Base-by-base conservation (phyloP, 371 early-diverging fungal genomes). In the Circinella minor region DNA sequence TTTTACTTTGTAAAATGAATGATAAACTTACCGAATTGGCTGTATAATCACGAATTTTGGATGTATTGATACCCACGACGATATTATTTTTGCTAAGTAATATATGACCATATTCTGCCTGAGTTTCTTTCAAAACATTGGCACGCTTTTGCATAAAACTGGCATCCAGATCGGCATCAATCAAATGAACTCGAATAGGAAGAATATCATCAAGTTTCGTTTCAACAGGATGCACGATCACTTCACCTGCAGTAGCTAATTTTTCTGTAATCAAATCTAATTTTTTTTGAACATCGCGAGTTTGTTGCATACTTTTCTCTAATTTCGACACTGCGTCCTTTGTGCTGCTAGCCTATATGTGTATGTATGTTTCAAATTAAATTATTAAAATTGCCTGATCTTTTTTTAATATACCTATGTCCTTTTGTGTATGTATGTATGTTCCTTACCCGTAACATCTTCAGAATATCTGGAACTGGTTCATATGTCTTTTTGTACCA, bases 101-200 rank as follows among this genome's bases (percentile, higher is more conserved):
- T 14, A 89, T 64, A 81, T 89, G 89, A 10, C 78, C 79, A 39
- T 74, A 68, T 0, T 75, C 72, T 0, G 83, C 69, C 4, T 81
- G 79, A 8, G 67, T 84, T 54, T 82, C 77, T 60, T 81, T 81
- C 15, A 89, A 59, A 3, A 81, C 74, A 61, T 84, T 87, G 18
- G 87, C 89, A 46, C 85, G 74, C 51, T 85, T 86, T 43, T 84
- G 81, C 76, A 83, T 83, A 70, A 80, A 89, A 3, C 68, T 69
- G 14, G 77, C 75, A 66, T 85, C 86, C 38, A 89, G 70, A 51
- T 85, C 83, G 3, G 77, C 47, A 47, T 88, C 88, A 37, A 89
- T 72, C 27, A 84, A 69, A 66, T 89, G 87, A 36, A 89, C 71
- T 49, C 77, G 78, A 3, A 89, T 71, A 39, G 75, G 75, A 34